A percentile compares a stretch with the other conserved stretches of the same genome.
These are phyloP conservation scores for Penicillium turbatum DNA, from an alignment of 495 filamentous ascomycete species.

Conservation along the genomic window DNA sequence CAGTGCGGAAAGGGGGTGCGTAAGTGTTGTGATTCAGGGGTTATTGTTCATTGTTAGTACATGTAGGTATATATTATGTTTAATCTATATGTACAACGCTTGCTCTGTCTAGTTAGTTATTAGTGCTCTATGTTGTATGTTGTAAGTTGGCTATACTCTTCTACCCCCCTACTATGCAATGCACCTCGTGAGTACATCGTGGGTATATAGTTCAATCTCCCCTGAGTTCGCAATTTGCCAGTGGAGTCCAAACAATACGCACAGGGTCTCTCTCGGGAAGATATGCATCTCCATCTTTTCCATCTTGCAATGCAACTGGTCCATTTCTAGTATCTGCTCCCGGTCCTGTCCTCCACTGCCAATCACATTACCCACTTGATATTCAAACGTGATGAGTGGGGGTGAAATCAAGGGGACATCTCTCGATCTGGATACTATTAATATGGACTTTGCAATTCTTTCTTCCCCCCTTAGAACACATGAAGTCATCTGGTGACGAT, in stretches of 20 bases:
- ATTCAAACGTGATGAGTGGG: not conserved
- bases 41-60: too few relatives aligned
- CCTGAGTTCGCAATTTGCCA: not conserved
- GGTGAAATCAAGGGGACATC: not conserved
- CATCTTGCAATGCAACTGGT: constrained; percentile 9
- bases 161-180: too few relatives aligned
- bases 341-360: constrained; percentile 1
- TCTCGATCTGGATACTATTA: constrained; percentile 3
- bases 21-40: constrained; percentile 20
- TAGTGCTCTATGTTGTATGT: not conserved
- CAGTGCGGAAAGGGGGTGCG: constrained; percentile 23
- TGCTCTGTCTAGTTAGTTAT: too few relatives aligned
- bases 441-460: not conserved
- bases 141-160: not conserved
- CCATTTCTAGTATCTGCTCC: not conserved
- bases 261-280: constrained; percentile 1
- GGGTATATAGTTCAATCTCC: too few relatives aligned
- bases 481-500: not conserved
- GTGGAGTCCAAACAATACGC: not conserved
- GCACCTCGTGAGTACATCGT: too few relatives aligned
- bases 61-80: too few relatives aligned
- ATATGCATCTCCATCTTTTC: constrained; percentile 4
- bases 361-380: not conserved
- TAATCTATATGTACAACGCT: too few relatives aligned
- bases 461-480: not conserved